Percentiles rank a stretch among this genome's conserved stretches.
Evolutionary conservation across 2,329 filamentous ascomycete genomes (phyloP).

Genomic region (Trichoderma sp.): DNA sequence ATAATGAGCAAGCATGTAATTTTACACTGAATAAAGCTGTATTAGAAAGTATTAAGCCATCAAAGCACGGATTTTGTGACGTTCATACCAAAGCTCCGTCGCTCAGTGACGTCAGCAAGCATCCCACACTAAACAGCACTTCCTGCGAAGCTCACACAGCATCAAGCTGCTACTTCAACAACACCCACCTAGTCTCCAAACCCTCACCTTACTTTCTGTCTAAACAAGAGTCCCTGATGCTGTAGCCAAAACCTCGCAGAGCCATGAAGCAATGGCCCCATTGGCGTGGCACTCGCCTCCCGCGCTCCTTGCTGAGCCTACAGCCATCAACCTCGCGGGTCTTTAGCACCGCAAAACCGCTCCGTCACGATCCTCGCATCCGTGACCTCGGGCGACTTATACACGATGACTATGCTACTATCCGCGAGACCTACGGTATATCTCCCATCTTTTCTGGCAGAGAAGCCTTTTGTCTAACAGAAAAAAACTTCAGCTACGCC

Average conservation of each 20-base stretch:
- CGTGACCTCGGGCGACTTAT: slow-evolving; percentile 42
- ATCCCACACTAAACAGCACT: not conserved
- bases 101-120: slow-evolving; percentile 20
- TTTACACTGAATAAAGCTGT: not conserved
- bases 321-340: not conserved
- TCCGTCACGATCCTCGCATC: slow-evolving; percentile 38
- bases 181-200: not conserved
- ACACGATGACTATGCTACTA: slow-evolving; percentile 45
- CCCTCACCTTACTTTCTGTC: not conserved
- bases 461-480: not conserved
- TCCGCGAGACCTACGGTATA: slow-evolving; percentile 46
- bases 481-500: slow-evolving; percentile 44
- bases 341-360: slow-evolving; percentile 6
- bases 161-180: not conserved
- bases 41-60: not conserved
- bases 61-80: not conserved
- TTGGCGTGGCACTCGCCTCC: not conserved
- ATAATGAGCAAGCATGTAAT: not conserved
- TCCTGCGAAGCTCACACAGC: not conserved
- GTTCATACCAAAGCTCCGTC: not conserved
- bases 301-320: slow-evolving; percentile 10
- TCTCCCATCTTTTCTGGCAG: not conserved
- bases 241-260: not conserved
- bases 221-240: not conserved
- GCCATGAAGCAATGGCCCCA: slow-evolving; percentile 16